Conservation (phyloP, 352 stramenopile genomes). For the Hyaloperonospora arabidopsidis region DNA sequence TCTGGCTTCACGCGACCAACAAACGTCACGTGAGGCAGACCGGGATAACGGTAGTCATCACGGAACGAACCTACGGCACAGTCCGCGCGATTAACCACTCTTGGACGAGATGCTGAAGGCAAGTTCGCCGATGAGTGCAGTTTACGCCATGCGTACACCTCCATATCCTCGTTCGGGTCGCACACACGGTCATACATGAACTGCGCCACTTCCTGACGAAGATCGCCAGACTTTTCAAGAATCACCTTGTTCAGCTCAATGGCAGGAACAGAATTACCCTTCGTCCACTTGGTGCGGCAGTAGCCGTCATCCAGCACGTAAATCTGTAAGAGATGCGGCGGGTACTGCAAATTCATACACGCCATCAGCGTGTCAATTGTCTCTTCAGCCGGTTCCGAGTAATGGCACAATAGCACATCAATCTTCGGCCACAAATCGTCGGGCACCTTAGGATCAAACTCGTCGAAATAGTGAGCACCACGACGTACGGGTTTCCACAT, state of each 20-base stretch:
- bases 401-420: conserved; percentile 75
- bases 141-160: conserved; percentile 84
- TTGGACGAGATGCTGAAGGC: conserved; percentile 53
- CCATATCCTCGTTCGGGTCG: conserved; percentile 80
- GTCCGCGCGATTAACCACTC: conserved; percentile 66
- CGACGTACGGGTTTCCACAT: conserved; percentile 86
- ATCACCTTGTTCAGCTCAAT: conserved; percentile 74
- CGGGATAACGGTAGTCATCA: conserved; percentile 81
- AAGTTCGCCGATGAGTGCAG: conserved; percentile 78
- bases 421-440: conserved; percentile 82
- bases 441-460: conserved; percentile 76
- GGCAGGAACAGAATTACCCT: conserved; percentile 55
- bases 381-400: conserved; percentile 77
- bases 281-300: conserved; percentile 74
- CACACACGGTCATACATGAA: conserved; percentile 87
- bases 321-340: conserved; percentile 77
- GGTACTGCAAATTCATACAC: conserved; percentile 86
- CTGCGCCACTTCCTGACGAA: conserved; percentile 78
- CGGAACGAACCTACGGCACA: conserved; percentile 77
- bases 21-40: conserved; percentile 68
- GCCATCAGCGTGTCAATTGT: conserved; percentile 80
- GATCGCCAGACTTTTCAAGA: conserved; percentile 68
- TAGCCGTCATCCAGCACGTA: conserved; percentile 83
- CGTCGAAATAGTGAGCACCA: conserved; percentile 81
- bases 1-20: conserved; percentile 70